These are phyloP conservation scores for Chrysophaeum taylorii DNA, from an alignment of 352 stramenopile genomes.

Conservation along the genomic window DNA sequence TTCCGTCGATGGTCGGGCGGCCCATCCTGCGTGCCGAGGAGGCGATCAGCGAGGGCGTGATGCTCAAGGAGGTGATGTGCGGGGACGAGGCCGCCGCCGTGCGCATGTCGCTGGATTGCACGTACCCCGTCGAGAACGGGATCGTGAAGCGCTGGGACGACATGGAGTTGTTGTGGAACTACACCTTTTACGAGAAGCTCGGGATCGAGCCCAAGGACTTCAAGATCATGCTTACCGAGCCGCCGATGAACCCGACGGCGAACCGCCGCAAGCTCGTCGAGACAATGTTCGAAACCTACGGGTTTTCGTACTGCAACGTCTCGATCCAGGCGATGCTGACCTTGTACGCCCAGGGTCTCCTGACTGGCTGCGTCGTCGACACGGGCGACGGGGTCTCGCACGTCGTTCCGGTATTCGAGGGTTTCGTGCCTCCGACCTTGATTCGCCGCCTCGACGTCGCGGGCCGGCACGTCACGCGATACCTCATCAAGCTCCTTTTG, in stretches of 20 bases:
- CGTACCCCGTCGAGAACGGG: constrained; percentile 82
- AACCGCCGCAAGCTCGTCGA: constrained; percentile 79
- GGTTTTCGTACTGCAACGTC: constrained; percentile 72
- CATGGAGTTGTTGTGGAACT: constrained; percentile 93
- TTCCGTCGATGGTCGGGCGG: constrained; percentile 80
- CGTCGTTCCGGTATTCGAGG: constrained; percentile 74
- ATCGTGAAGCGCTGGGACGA: constrained; percentile 94
- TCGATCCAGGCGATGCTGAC: constrained; percentile 81
- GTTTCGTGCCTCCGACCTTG: constrained; percentile 72
- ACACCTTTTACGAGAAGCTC: constrained; percentile 33
- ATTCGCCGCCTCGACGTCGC: constrained; percentile 78
- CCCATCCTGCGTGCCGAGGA: constrained; percentile 85
- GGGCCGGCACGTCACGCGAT: constrained; percentile 80
- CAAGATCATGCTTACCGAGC: constrained; percentile 78
- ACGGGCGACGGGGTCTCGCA: constrained; percentile 83
- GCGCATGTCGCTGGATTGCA: constrained; percentile 68
- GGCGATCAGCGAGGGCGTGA: constrained; percentile 46
- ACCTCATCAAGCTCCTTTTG: constrained; percentile 84
- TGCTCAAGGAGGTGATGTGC: constrained; percentile 87
- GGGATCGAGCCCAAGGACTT: constrained; percentile 43
- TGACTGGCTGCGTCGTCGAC: constrained; percentile 78
- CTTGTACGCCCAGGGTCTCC: constrained; percentile 74
- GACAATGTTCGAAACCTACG: constrained; percentile 85
- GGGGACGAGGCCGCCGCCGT: constrained; percentile 75
- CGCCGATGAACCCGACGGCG: constrained; percentile 73